phyloP scores from a whole-genome alignment of 2,329 filamentous ascomycete genomes.

The Phialophora macrospora region DNA sequence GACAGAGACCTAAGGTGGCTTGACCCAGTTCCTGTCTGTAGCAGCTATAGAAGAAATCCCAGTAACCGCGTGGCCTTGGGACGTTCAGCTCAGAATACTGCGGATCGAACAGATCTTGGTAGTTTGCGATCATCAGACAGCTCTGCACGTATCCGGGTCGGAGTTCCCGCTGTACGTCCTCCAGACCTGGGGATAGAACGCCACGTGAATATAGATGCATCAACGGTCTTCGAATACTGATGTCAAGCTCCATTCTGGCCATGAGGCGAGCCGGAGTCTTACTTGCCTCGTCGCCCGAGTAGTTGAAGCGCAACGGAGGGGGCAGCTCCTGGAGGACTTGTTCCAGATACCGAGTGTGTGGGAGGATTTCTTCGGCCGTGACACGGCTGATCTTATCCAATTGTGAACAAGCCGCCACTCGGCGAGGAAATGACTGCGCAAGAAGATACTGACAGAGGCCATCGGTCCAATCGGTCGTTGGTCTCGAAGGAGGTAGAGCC shows the following conservation, averaged over 20 bases:
- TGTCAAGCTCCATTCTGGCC: constrained; percentile 41
- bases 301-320: constrained; percentile 34
- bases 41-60: constrained; percentile 38
- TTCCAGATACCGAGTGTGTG: constrained; percentile 35
- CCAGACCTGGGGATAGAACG: constrained; percentile 27
- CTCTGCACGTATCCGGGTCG: constrained; percentile 40
- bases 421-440: constrained; percentile 34
- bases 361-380: constrained; percentile 30
- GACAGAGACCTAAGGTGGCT: constrained; percentile 33
- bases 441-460: constrained; percentile 37
- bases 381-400: constrained; percentile 24
- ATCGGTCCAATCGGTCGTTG: constrained; percentile 38
- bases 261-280: constrained; percentile 37
- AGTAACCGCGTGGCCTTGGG: constrained; percentile 36
- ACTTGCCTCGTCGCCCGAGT: constrained; percentile 30
- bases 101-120: constrained; percentile 45
- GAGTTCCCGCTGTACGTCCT: constrained; percentile 37
- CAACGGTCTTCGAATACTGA: constrained; percentile 42
- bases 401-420: constrained; percentile 33
- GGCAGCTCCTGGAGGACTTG: constrained; percentile 36
- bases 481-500: constrained; percentile 23
- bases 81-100: constrained; percentile 41
- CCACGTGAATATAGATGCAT: constrained; percentile 42
- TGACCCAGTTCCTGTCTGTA: constrained; percentile 35
- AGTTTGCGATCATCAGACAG: constrained; percentile 40